A percentile compares a stretch with the other conserved stretches of the same genome.
Conservation (phyloP, 257 asterid species). For the Prunella vulgaris region DNA sequence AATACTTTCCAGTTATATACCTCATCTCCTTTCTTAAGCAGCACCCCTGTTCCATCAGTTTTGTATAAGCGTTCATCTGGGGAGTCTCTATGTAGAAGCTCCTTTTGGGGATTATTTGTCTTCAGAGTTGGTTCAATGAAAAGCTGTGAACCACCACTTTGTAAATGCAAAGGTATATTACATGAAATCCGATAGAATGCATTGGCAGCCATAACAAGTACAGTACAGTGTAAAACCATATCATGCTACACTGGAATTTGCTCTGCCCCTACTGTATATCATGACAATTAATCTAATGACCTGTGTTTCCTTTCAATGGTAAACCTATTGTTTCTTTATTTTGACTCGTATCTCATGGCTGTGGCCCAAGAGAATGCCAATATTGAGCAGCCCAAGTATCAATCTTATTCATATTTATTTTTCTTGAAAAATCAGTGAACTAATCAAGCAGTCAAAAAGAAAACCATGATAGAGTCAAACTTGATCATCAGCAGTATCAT, state of each 20-base stretch:
- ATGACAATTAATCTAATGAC: too few species aligned
- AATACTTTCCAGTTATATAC: constrained; percentile 27
- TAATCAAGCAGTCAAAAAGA: background rate
- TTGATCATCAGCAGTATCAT: too few species aligned
- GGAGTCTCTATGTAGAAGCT: constrained; percentile 54
- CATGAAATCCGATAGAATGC: background rate
- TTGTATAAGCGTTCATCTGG: constrained; percentile 63
- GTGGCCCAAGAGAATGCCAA: too few species aligned
- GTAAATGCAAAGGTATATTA: background rate
- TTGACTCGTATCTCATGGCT: too few species aligned
- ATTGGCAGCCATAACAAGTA: too few species aligned
- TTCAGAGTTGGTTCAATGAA: constrained; percentile 67
- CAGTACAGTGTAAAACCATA: too few species aligned
- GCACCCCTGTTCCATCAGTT: constrained; percentile 33
- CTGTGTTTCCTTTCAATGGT: too few species aligned
- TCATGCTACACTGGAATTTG: too few species aligned
- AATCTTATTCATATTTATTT: background rate
- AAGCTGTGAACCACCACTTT: too few species aligned
- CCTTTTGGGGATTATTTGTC: constrained; percentile 69
- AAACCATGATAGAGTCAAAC: background rate
- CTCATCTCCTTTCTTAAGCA: constrained; percentile 91
- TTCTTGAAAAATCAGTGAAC: background rate
- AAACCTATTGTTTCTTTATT: too few species aligned
- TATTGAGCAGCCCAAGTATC: background rate
- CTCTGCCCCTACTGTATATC: too few species aligned